phyloP scores from a whole-genome alignment of 352 stramenopile genomes.

The Globisporangium parvum region DNA sequence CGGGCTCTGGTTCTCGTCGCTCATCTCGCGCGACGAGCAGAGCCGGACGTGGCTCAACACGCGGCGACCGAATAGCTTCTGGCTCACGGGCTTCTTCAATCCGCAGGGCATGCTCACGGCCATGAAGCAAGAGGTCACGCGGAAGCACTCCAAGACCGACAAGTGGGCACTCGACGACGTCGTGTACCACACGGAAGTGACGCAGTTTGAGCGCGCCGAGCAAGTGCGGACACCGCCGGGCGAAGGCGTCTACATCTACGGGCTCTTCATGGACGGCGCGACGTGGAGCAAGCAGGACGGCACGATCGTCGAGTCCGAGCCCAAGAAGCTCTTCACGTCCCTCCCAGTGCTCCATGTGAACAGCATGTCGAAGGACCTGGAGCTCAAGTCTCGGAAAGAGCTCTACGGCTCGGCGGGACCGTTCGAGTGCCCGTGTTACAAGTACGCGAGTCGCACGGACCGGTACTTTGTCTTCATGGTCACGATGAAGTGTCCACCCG shows the following conservation, averaged over 20 bases:
- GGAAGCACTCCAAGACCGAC: conserved; percentile 94
- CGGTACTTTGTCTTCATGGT: conserved; percentile 97
- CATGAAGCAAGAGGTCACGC: conserved; percentile 98
- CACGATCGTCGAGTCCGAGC: conserved; percentile 93
- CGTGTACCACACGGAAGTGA: conserved; percentile 97
- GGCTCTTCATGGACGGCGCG: conserved; percentile 95
- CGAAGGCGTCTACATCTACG: conserved; percentile 97
- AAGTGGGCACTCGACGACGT: conserved; percentile 98
- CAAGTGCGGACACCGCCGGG: conserved; percentile 82
- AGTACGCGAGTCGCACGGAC: conserved; percentile 94
- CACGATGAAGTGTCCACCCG: conserved; percentile 85
- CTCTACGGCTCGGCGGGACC: conserved; percentile 88
- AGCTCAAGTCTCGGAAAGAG: conserved; percentile 90
- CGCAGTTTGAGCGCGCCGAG: conserved; percentile 89
- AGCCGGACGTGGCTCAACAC: conserved; percentile 95
- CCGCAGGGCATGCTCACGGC: conserved; percentile 97
- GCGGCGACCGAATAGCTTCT: conserved; percentile 93
- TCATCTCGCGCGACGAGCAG: conserved; percentile 95
- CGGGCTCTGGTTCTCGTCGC: conserved; percentile 96
- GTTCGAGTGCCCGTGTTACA: conserved; percentile 97
- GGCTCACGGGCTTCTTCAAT: conserved; percentile 98
- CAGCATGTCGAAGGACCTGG: conserved; percentile 91
- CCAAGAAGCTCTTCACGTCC: conserved; percentile 95
- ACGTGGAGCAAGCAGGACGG: conserved; percentile 93
- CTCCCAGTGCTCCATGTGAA: conserved; percentile 96